Base-by-base conservation (phyloP, 768 basidiomycete species). In the Collybia mongolica region DNA sequence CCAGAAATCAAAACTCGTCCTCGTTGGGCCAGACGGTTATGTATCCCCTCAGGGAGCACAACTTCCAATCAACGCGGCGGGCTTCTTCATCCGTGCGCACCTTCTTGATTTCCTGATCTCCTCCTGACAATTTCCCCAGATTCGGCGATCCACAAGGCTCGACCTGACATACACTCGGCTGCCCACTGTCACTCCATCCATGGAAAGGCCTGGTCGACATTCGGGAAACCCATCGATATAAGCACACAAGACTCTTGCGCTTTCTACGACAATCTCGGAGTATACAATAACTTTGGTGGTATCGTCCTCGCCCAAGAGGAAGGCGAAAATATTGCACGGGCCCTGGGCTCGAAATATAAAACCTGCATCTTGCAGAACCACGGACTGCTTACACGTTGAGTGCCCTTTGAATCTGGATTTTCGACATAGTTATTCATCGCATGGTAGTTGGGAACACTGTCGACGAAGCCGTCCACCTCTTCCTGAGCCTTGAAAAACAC, bases 191-290 rank as follows among this genome's bases (percentile, higher is more conserved):
- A 79, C 57, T 74, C 76, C 8, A 62, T 72, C 6, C 64, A 73
- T 59, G 80, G 78, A 32, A 79, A 75, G 56, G 75, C 77, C 0
- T 81, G 75, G 62, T 73, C 74, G 6, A 63, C 73, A 7, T 68
- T 79, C 20, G 76, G 77, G 12, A 67, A 63, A 23, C 62, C 66
- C 12, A 61, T 77, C 32, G 72, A 76, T 26, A 69, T 73, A 56
- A 65, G 73, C 37, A 71, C 71, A 6, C 76, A 77, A 57, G 77
- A 77, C 48, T 55, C 71, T 8, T 76, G 73, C 48, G 65, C 68
- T 2, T 74, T 79, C 56, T 72, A 72, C 52, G 58, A 76, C 41
- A 72, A 75, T 42, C 67, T 69, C 55, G 71, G 65, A 7, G 62
- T 80, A 18, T 77, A 80, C 54, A 61, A 61, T 24, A 68, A 75